phyloP scores from a whole-genome alignment of 208 protist genomes.

The Wallacemonas rigidus region DNA sequence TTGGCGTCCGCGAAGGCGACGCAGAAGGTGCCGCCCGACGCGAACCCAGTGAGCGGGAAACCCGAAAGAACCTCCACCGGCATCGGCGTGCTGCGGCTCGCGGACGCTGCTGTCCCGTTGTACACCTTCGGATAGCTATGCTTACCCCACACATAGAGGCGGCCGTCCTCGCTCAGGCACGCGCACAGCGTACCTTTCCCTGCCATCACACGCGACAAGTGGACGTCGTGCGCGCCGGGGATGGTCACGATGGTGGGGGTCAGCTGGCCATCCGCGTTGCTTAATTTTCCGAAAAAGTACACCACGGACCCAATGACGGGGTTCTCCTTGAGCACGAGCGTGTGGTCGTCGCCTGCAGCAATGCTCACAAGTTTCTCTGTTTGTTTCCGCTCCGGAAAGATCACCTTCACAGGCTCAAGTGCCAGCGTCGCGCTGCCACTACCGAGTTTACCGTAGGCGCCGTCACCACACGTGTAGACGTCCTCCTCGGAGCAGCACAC shows the following conservation, averaged over 20 bases:
- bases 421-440: conserved; percentile 36
- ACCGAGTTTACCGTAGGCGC: conserved; percentile 79
- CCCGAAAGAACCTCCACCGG: conserved; percentile 37
- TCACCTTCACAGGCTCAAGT: conserved; percentile 56
- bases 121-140: conserved; percentile 53
- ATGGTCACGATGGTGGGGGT: conserved; percentile 49
- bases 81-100: conserved; percentile 26
- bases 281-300: conserved; percentile 79
- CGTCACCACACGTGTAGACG: conserved; percentile 78
- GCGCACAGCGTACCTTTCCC: conserved; percentile 55
- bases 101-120: conserved; percentile 49
- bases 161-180: conserved; percentile 39
- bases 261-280: conserved; percentile 60
- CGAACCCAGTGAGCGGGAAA: conserved; percentile 37
- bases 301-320: conserved; percentile 58
- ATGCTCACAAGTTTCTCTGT: conserved; percentile 51
- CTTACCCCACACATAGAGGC: conserved; percentile 79
- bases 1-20: conserved; percentile 44
- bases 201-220: conserved; percentile 38
- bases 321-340: conserved; percentile 70
- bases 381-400: conserved; percentile 61
- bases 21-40: conserved; percentile 56
- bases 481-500: conserved; percentile 60
- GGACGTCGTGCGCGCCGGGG: conserved; percentile 19
- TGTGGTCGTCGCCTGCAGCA: conserved; percentile 79